phyloP scores from a whole-genome alignment of 768 basidiomycete species.

The Amylocystis lapponica region DNA sequence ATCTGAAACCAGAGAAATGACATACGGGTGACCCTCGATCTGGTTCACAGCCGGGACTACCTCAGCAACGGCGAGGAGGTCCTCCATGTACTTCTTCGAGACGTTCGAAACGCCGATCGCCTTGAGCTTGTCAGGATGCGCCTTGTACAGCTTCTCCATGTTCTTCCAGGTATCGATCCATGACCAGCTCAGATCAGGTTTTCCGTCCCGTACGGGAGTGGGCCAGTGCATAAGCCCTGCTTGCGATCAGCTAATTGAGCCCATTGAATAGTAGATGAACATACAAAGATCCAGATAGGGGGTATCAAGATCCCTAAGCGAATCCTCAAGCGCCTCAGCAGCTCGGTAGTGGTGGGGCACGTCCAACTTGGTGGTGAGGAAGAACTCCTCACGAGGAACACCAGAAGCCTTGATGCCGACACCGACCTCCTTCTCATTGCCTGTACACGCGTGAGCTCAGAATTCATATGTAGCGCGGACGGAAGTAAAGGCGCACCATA shows the following conservation, averaged over 20 bases:
- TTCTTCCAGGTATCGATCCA: conserved; percentile 77
- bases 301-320: conserved; percentile 64
- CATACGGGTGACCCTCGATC: conserved; percentile 64
- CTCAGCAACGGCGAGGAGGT: conserved; percentile 47
- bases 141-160: conserved; percentile 65
- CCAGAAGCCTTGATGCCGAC: conserved; percentile 72
- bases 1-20: not conserved
- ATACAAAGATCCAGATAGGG: conserved; percentile 77
- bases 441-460: conserved; percentile 9
- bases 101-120: conserved; percentile 83
- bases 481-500: conserved; percentile 38
- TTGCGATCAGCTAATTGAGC: not conserved
- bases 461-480: no score
- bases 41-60: conserved; percentile 76
- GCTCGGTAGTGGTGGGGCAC: conserved; percentile 57
- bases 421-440: conserved; percentile 79
- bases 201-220: conserved; percentile 55
- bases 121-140: conserved; percentile 64
- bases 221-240: conserved; percentile 83
- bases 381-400: conserved; percentile 65
- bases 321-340: conserved; percentile 56
- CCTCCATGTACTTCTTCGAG: conserved; percentile 55
- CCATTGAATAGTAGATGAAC: conserved; percentile 11
- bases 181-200: conserved; percentile 47
- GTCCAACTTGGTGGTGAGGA: conserved; percentile 73